Evolutionary conservation across 176 grass and related monocot genomes (phyloP), one percentile per base, ranked within the genome.

Genomic region (Avena sativa): DNA sequence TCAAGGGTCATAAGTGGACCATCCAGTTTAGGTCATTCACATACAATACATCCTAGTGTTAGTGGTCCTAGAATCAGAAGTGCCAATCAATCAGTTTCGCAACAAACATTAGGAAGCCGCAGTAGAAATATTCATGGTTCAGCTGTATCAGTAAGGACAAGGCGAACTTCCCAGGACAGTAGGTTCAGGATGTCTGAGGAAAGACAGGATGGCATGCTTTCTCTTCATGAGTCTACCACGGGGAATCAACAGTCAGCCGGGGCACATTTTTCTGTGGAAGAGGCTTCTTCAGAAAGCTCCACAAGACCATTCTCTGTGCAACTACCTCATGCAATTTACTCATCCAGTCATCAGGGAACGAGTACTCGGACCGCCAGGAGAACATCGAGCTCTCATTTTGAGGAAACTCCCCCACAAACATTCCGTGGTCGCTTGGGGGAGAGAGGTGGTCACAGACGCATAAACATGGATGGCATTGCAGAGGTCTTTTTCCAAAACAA

Each of bases 391-490:
- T 86, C 79, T 58, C 25, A 11, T 80, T 78, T 34, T 84, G 88
- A 79, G 60, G 74, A 81, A 88, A 84, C 61, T 20, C 70, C 15
- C 74, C 44, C 70, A 64, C 85, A 80, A 47, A 76, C 46, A 36
- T 68, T 69, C 23, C 58, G 70, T 32, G 34, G 32, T 44, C 71
- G 63, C 19, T 74, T 82, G 3, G 69, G 79, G 47, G 89, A 80
- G 48, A 86, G 79, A 79, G 40, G 77, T 72, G 59, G 61, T 19
- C 78, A 81, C 34, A 74, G 89, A 61, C 83, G 14, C 73, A 70
- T 88, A 28, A 81, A 79, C 71, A 76, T 88, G 75, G 86, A 93
- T 71, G 83, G 91, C 75, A 89, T 95, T 85, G 86, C 89, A 74
- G 95, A 98, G 93, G 95, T 98, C 9, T 28, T 86, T 89, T 81